Conservation (phyloP, 23 red algal species). For the Agarophyton chilense region DNA sequence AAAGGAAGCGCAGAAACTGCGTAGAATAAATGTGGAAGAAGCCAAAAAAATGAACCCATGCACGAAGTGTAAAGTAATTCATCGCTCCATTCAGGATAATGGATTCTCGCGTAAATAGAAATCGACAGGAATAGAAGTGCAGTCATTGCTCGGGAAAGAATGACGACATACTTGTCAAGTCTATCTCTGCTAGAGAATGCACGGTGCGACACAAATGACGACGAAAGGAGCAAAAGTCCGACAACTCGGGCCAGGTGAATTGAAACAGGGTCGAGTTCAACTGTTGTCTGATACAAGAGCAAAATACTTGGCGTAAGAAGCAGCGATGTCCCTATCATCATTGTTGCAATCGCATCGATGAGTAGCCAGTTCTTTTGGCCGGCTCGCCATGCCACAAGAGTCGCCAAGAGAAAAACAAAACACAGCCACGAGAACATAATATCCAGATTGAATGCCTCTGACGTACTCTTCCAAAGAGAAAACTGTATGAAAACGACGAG, state of each 20-base stretch:
- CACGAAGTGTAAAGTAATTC: slow-evolving; percentile 11
- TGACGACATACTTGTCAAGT: not conserved
- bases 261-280: slow-evolving; percentile 48
- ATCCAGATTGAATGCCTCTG: not conserved
- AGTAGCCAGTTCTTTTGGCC: slow-evolving; percentile 25
- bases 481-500: too few species aligned
- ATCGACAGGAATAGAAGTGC: slow-evolving; percentile 3
- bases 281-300: slow-evolving; percentile 30
- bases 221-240: slow-evolving; percentile 45
- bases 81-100: slow-evolving; percentile 57
- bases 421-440: not conserved
- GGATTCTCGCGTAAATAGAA: slow-evolving; percentile 2
- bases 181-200: slow-evolving; percentile 20
- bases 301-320: slow-evolving; percentile 12
- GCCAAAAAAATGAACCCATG: slow-evolving; percentile 24
- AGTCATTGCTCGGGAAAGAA: slow-evolving; percentile 26
- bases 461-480: not conserved
- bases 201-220: slow-evolving; percentile 33
- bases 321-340: slow-evolving; percentile 21
- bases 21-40: slow-evolving; percentile 38
- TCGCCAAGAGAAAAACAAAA: not conserved
- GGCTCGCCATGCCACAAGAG: slow-evolving; percentile 3
- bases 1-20: slow-evolving; percentile 9
- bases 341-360: slow-evolving; percentile 22
- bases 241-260: slow-evolving; percentile 28